Conservation (phyloP, 495 filamentous ascomycete genomes). For the Chaetomium cochliodes region DNA sequence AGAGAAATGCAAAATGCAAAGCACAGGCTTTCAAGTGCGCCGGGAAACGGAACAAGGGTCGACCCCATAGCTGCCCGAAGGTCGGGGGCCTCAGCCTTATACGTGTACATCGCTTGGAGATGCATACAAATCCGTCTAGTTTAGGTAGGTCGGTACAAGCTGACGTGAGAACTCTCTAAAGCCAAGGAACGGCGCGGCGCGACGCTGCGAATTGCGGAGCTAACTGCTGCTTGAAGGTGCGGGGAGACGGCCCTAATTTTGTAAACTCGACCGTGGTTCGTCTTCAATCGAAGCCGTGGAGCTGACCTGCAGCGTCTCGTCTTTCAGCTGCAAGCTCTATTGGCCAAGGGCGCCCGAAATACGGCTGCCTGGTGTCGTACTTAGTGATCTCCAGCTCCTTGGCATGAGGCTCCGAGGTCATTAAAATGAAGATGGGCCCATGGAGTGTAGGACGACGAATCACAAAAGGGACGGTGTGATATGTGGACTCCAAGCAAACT, state of each 20-base stretch:
- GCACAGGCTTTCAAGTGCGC: neutral
- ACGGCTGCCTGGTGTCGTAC: neutral
- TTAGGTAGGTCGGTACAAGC: neutral
- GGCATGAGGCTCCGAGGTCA: neutral
- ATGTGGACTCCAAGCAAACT: too few species aligned
- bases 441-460: too few species aligned
- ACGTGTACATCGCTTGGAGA: too few species aligned
- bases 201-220: neutral
- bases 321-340: neutral
- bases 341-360: neutral
- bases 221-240: neutral
- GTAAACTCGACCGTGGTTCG: neutral
- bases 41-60: neutral
- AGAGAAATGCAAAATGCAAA: neutral
- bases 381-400: neutral
- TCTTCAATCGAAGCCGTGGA: neutral
- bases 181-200: neutral
- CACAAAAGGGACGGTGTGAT: too few species aligned
- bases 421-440: too few species aligned
- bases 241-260: neutral
- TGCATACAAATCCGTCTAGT: neutral
- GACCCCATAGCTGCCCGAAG: neutral
- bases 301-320: neutral
- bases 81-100: neutral
- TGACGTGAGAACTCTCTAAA: slow-evolving; percentile 1